Evolutionary conservation across 176 grass and related monocot genomes (phyloP), one percentile per base, ranked within the genome.

Genomic region (Aegilops umbellulata): DNA sequence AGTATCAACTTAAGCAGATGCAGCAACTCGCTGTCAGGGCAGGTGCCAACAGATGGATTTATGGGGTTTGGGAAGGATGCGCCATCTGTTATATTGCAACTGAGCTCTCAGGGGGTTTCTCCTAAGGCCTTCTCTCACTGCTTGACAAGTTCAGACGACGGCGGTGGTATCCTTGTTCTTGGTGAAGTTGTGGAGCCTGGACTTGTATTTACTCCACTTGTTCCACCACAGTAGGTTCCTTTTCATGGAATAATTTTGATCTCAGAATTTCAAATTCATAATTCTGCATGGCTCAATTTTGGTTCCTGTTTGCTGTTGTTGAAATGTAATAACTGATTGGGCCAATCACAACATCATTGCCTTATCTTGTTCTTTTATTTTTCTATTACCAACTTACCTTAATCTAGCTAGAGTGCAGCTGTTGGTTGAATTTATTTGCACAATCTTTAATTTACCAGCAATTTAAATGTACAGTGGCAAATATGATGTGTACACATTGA

Each of bases 1-100:
- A 57, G 11, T 61, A 36, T 53, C 46, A 17, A 46, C 25, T 65
- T 47, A 86, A 87, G 72, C 83, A 97, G 95, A 62, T 97, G 95
- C 85, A 95, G 95, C 83, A 93, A 93, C 76, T 91, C 90, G 32
- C 90, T 90, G 64, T 93, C 92, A 42, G 89, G 95, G 80, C 83
- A 91, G 46, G 67, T 95, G 77, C 92, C 61, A 92, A 93, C 22
- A 80, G 91, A 93, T 86, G 95, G 95, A 39, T 95, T 97, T 84
- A 91, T 97, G 79, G 95, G 95, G 69, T 97, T 97, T 78, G 95
- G 95, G 27, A 93, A 90, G 65, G 87, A 93, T 39, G 87, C 84
- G 62, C 25, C 94, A 36, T 97, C 95, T 65, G 91, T 97, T 9
- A 17, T 97, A 22, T 93, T 91, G 7, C 95, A 97, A 58, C 86